Base-by-base conservation (phyloP, 2,329 filamentous ascomycete genomes). In the Sporothrix globosa region DNA sequence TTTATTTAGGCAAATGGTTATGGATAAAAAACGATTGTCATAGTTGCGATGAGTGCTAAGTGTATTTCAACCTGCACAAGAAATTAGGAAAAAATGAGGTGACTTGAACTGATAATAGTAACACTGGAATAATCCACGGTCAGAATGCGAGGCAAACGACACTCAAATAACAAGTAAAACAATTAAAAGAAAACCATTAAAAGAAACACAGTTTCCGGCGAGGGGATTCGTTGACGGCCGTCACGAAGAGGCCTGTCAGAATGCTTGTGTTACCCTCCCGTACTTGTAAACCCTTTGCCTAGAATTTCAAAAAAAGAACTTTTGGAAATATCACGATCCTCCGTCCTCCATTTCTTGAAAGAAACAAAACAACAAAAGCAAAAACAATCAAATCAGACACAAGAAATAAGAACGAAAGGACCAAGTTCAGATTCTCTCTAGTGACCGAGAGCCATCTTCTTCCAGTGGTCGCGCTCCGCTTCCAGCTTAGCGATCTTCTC, bases 401-500 rank as follows among this genome's bases (percentile, higher is more conserved):
- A 13, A 4, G 56, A 68, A 60, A 60, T 19, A 7, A 66, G 34
- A 65, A 73, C 73, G 34, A 74, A 73, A 75, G 63, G 69, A 67
- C 68, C 70, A 21, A 65, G 50, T 75, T 69, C 77, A 74, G 24
- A 34, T 50, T 65, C 27, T 65, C 60, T 76, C 74, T 73, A 74
- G 73, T 75, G 80, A 72, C 79, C 79, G 70, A 85, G 77, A 71
- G 86, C 86, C 73, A 86, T 78, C 73, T 80, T 80, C 83, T 88
- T 90, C 88, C 88, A 90, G 77, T 89, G 85, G 79, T 89, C 88
- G 75, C 87, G 84, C 78, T 90, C 88, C 53, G 85, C 84, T 79
- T 90, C 85, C 39, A 95, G 82, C 78, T 91, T 88, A 21, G 83
- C 85, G 76, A 97, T 93, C 76, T 87, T 85, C 52, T 86, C 86